Base-by-base conservation (phyloP, 2,329 filamentous ascomycete species). In the Cadophora gregata region DNA sequence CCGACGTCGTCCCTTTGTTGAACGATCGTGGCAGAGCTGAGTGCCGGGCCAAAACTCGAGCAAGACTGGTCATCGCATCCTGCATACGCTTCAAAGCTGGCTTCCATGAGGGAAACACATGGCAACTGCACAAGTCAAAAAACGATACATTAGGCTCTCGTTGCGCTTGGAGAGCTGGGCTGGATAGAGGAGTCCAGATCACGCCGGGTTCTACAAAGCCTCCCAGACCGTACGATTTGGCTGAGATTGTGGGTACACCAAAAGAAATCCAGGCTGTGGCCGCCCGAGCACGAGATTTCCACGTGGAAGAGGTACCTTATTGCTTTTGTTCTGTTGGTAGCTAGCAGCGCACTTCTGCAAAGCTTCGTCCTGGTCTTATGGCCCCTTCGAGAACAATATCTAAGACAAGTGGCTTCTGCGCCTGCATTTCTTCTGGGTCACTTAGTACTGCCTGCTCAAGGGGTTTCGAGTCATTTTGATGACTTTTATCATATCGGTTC, bases 51-150 rank as follows among this genome's bases (percentile, higher is more conserved):
- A 47, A 36, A 62, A 56, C 12, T 47, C 14, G 27, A 12, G 48
- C n/a, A 48, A n/a, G 7, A 50, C 60, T 38, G 58, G 63, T 53
- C n/a, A 36, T 27, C 60, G 48, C 62, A 67, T 63, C 36, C 14
- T 48, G 27, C 56, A 64, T 58, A 65, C 62, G 60, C 63, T 62
- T 67, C 59, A 14, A 55, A 64, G n/a, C 36, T 33, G 33, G 47
- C 25, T 16, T 60, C 33, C 64, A 51, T 61, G 64, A 62, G 60
- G 56, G 24, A 62, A 63, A 33, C 66, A 68, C 66, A 64, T 70
- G 68, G 68, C 66, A 62, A 59, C 50, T 33, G 24, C 51, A 42
- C 25, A 48, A 38, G n/a, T n/a, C 50, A 61, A 38, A 56, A 47
- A 47, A 47, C 33, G 62, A 68, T 45, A 53, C 19, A 53, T 66